Evolutionary conservation across 2,329 filamentous ascomycete genomes (phyloP).

Genomic region (Cadophora luteo-olivacea): DNA sequence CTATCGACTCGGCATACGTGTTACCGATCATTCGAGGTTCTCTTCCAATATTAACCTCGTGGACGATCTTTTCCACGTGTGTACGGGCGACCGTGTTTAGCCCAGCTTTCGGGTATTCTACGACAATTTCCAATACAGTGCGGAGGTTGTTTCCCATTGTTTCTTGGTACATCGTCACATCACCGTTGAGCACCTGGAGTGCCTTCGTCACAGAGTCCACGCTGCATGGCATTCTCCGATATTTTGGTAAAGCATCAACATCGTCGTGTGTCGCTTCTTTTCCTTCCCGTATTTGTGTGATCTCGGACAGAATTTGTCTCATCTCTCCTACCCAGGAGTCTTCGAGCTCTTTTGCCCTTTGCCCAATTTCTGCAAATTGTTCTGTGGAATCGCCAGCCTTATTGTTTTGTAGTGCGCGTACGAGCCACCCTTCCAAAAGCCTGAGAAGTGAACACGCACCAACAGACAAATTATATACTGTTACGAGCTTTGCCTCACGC

Average conservation of each 20-base stretch:
- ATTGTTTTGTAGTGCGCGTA: too few species aligned
- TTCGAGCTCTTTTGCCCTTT: background rate
- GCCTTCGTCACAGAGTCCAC: background rate
- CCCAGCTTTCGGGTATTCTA: background rate
- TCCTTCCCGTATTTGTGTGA: background rate
- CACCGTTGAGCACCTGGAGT: background rate
- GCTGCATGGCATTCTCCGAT: too few species aligned
- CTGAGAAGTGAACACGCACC: too few species aligned
- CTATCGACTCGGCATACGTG: background rate
- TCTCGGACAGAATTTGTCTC: background rate
- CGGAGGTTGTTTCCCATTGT: background rate
- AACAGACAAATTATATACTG: too few species aligned
- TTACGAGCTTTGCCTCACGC: too few species aligned
- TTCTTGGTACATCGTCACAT: background rate
- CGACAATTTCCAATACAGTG: background rate
- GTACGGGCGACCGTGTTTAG: too few species aligned
- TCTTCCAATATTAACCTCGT: too few species aligned
- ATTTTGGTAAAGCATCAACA: too few species aligned
- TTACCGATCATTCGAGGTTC: too few species aligned
- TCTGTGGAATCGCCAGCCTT: background rate
- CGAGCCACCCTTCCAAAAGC: too few species aligned
- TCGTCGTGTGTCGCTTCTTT: background rate
- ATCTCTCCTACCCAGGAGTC: background rate
- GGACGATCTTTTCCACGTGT: background rate
- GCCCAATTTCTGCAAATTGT: background rate